These are phyloP conservation scores for Aspergillus panamensis DNA, from an alignment of 495 filamentous ascomycete species.

Conservation along the genomic window DNA sequence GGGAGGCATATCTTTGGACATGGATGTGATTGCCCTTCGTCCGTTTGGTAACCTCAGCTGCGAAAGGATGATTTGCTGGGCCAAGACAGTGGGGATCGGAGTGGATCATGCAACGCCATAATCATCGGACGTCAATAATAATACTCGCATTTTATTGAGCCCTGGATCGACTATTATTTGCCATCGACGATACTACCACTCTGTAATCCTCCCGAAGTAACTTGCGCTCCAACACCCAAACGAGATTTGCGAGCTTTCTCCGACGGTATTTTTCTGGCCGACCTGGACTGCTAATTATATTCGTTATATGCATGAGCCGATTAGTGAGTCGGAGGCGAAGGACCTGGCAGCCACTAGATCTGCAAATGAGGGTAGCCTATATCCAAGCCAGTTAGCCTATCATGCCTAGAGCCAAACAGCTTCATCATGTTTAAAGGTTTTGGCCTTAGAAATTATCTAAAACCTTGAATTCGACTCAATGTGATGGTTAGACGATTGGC, in stretches of 20 bases:
- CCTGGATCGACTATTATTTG: background rate
- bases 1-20: background rate
- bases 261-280: constrained; percentile 1
- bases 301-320: constrained; percentile 1
- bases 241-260: background rate
- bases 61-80: background rate
- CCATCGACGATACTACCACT: background rate
- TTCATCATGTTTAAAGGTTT: background rate
- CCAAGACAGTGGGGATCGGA: background rate
- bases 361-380: background rate
- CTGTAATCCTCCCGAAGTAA: background rate
- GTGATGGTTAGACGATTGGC: background rate
- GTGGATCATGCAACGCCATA: background rate
- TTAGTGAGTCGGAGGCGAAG: background rate
- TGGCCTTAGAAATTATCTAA: background rate
- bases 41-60: background rate
- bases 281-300: background rate
- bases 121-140: background rate
- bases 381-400: background rate
- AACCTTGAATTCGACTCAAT: background rate
- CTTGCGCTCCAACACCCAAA: background rate
- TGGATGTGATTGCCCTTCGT: background rate
- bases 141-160: background rate
- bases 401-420: background rate
- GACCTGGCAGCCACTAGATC: background rate